Evolutionary conservation across 768 basidiomycete species (phyloP).

Genomic region (Piloderma croceum): DNA sequence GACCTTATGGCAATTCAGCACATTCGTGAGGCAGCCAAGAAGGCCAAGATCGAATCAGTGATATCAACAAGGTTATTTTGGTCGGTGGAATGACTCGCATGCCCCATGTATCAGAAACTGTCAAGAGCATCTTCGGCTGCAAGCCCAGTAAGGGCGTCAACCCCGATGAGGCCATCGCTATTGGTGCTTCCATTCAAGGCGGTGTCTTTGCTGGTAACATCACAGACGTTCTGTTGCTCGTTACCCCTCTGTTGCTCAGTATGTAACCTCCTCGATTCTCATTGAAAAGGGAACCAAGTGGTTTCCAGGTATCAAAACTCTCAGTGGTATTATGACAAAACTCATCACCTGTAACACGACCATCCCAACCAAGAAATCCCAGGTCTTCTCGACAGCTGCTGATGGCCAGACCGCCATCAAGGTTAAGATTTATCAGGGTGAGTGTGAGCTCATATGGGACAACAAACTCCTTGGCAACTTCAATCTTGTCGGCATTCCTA

Average conservation of each 20-base stretch:
- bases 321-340: conserved; percentile 67
- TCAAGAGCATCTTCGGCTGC: conserved; percentile 89
- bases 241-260: conserved; percentile 59
- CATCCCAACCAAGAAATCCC: conserved; percentile 68
- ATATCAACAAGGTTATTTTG: conserved; percentile 94
- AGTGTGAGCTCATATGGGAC: conserved; percentile 64
- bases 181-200: conserved; percentile 96
- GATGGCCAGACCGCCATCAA: conserved; percentile 68
- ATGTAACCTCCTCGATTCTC: conserved; percentile 18
- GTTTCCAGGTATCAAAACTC: conserved; percentile 43
- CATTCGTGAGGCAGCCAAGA: conserved; percentile 66
- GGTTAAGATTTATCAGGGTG: conserved; percentile 69
- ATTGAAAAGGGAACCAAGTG: not conserved
- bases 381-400: conserved; percentile 64
- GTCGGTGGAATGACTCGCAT: conserved; percentile 99
- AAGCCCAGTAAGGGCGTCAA: conserved; percentile 99
- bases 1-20: conserved; percentile 67
- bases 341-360: conserved; percentile 66
- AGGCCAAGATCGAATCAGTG: conserved; percentile 69
- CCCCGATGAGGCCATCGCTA: conserved; percentile 98
- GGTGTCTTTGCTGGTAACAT: conserved; percentile 96
- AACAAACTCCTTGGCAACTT: conserved; percentile 69
- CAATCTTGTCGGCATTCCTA: conserved; percentile 64
- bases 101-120: conserved; percentile 92
- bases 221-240: conserved; percentile 87